These are phyloP conservation scores for Rhizophora mangle DNA, from an alignment of 345 rosid genomes.

Conservation along the genomic window DNA sequence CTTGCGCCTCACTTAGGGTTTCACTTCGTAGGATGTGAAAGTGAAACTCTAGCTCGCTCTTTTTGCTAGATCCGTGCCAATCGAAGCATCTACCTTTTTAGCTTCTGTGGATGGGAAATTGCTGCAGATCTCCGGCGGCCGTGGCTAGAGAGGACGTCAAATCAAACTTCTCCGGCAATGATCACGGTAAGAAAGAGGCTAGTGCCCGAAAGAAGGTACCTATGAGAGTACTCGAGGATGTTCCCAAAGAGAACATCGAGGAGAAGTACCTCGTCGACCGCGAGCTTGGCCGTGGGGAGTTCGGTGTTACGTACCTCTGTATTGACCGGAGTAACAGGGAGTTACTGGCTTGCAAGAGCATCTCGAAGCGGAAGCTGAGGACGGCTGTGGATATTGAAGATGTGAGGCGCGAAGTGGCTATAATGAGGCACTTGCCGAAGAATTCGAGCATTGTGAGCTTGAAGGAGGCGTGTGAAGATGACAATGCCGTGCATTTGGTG, in stretches of 20 bases:
- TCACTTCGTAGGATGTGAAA: conserved; percentile 23
- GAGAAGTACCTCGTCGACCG: conserved; percentile 86
- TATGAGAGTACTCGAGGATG: conserved; percentile 66
- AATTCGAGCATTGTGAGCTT: conserved; percentile 85
- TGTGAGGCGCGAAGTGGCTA: conserved; percentile 94
- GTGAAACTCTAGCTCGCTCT: conserved; percentile 18
- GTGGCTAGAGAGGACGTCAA: conserved; percentile 97
- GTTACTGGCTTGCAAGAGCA: conserved; percentile 88
- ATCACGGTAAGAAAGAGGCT: conserved; percentile 60
- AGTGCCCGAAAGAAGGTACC: conserved; percentile 58
- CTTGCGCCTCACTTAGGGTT: conserved; percentile 10
- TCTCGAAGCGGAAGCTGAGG: conserved; percentile 93
- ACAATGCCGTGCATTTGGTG: conserved; percentile 94
- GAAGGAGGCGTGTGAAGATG: conserved; percentile 96
- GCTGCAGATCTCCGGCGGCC: conserved; percentile 99
- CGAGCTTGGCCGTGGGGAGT: conserved; percentile 99
- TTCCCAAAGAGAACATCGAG: conserved; percentile 82
- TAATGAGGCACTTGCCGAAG: conserved; percentile 90
- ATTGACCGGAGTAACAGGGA: conserved; percentile 77
- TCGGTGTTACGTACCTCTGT: conserved; percentile 94
- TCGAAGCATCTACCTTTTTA: neutral
- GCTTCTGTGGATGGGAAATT: conserved; percentile 66
- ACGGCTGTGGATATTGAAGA: conserved; percentile 91
- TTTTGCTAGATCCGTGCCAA: conserved; percentile 11
- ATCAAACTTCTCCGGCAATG: conserved; percentile 66